Percentiles rank a stretch among this genome's conserved stretches.
phyloP scores from a whole-genome alignment of 371 early-diverging fungal genomes.

The Mortierella polycephala region DNA sequence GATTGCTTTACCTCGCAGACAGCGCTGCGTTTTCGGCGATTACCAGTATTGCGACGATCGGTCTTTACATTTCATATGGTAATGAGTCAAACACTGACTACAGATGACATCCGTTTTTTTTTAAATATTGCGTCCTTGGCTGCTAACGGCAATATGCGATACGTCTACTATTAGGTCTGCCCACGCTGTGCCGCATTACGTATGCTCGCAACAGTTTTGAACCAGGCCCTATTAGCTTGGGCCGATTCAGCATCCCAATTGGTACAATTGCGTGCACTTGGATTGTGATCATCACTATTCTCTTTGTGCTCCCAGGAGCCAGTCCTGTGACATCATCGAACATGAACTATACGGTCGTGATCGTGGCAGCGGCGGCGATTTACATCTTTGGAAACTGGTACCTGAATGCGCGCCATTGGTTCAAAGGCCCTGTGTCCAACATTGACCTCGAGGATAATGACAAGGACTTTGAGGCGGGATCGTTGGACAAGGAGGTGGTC shows the following conservation, averaged over 20 bases:
- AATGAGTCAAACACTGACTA: background rate
- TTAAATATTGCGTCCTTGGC: background rate
- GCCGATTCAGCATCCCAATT: slow-evolving; percentile 58
- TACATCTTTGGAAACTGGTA: slow-evolving; percentile 60
- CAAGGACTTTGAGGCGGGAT: slow-evolving; percentile 20
- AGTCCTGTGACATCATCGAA: slow-evolving; percentile 67
- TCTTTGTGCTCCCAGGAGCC: slow-evolving; percentile 70
- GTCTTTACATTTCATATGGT: slow-evolving; percentile 75
- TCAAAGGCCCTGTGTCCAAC: slow-evolving; percentile 64
- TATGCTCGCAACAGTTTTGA: slow-evolving; percentile 65
- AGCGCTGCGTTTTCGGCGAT: slow-evolving; percentile 70
- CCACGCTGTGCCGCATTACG: slow-evolving; percentile 65
- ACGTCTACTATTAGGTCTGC: slow-evolving; percentile 50
- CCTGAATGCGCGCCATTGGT: slow-evolving; percentile 66
- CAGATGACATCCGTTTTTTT: too few relatives aligned
- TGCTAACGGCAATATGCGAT: too few relatives aligned
- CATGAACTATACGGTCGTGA: slow-evolving; percentile 68
- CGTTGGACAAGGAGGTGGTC: slow-evolving; percentile 7
- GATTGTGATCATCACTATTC: slow-evolving; percentile 67
- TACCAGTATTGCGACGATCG: slow-evolving; percentile 75
- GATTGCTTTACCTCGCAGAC: slow-evolving; percentile 60
- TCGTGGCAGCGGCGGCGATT: slow-evolving; percentile 55
- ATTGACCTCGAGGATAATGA: slow-evolving; percentile 49
- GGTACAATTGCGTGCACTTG: slow-evolving; percentile 63
- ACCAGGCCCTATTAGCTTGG: slow-evolving; percentile 67